These are phyloP conservation scores for Beverwykella pulmonaria DNA, from an alignment of 495 filamentous ascomycete genomes.

Conservation along the genomic window DNA sequence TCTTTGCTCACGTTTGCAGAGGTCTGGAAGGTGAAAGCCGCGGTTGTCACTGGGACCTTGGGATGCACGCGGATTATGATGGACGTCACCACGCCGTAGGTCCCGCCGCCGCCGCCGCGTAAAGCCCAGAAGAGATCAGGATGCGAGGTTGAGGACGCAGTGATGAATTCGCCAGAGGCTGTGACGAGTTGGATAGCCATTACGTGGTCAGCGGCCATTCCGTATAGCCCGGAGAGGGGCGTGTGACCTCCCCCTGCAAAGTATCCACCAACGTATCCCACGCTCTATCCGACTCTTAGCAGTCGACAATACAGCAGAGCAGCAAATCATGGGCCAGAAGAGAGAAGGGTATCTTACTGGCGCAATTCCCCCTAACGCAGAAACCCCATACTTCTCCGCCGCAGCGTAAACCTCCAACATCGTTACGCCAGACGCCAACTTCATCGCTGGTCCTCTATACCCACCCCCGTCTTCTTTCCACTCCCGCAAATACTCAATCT, in stretches of 20 bases:
- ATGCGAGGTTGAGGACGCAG: slow-evolving; percentile 12
- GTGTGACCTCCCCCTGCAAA: slow-evolving; percentile 24
- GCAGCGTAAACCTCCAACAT: slow-evolving; percentile 18
- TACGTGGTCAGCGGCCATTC: slow-evolving; percentile 25
- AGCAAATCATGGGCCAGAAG: background rate
- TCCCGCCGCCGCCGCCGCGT: slow-evolving; percentile 26
- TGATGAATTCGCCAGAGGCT: slow-evolving; percentile 26
- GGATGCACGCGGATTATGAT: slow-evolving; percentile 8
- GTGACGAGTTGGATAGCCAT: slow-evolving; percentile 16
- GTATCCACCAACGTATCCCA: slow-evolving; percentile 29
- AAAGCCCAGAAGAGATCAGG: slow-evolving; percentile 31
- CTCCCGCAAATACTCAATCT: slow-evolving; percentile 15
- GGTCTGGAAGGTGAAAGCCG: slow-evolving; percentile 12
- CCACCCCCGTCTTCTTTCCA: background rate
- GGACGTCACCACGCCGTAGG: slow-evolving; percentile 21
- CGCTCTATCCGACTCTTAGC: slow-evolving; percentile 14
- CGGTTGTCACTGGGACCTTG: slow-evolving; percentile 9
- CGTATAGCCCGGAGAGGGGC: slow-evolving; percentile 19
- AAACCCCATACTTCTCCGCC: slow-evolving; percentile 14
- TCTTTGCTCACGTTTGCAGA: slow-evolving; percentile 2
- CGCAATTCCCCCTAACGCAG: slow-evolving; percentile 19
- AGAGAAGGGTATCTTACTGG: slow-evolving; percentile 16
- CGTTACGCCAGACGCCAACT: slow-evolving; percentile 12
- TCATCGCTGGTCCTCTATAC: slow-evolving; percentile 12
- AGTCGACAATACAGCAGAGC: background rate